phyloP scores from a whole-genome alignment of 1,139 yeast species.

The Protomyces macrosporus region DNA sequence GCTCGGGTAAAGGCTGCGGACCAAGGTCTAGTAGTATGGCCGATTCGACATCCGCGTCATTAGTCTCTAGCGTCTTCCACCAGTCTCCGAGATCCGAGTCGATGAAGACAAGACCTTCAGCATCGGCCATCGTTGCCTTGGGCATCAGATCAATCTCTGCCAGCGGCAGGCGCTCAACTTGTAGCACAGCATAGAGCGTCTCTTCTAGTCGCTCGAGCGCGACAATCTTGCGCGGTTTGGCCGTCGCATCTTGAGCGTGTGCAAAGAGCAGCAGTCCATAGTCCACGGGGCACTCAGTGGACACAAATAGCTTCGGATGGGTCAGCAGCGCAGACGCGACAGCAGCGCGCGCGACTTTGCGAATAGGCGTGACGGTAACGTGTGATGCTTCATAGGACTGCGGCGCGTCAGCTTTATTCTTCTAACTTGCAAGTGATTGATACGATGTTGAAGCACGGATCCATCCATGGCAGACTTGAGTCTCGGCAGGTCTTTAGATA shows the following conservation, averaged over 20 bases:
- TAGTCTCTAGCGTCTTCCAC: neutral
- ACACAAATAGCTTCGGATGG: neutral
- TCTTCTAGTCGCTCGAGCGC: neutral
- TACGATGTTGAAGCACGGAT: neutral
- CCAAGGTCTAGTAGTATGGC: constrained; percentile 6
- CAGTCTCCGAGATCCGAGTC: neutral
- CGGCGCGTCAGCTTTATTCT: neutral
- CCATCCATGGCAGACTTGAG: neutral
- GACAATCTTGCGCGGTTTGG: neutral
- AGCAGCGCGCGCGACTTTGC: neutral
- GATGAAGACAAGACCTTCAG: neutral
- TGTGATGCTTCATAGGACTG: neutral
- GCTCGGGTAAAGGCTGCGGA: neutral
- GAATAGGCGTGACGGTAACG: neutral
- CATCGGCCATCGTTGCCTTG: neutral
- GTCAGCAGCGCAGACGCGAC: neutral
- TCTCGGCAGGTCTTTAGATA: no score
- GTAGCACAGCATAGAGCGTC: neutral
- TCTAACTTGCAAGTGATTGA: neutral
- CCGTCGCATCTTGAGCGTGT: neutral
- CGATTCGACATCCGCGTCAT: neutral
- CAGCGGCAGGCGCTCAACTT: neutral
- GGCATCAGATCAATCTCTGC: neutral
- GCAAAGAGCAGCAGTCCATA: neutral
- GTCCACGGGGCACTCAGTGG: neutral